Evolutionary conservation across 2,329 filamentous ascomycete species (phyloP), one percentile per base, ranked within the genome.

Genomic region (Amauroascus niger): DNA sequence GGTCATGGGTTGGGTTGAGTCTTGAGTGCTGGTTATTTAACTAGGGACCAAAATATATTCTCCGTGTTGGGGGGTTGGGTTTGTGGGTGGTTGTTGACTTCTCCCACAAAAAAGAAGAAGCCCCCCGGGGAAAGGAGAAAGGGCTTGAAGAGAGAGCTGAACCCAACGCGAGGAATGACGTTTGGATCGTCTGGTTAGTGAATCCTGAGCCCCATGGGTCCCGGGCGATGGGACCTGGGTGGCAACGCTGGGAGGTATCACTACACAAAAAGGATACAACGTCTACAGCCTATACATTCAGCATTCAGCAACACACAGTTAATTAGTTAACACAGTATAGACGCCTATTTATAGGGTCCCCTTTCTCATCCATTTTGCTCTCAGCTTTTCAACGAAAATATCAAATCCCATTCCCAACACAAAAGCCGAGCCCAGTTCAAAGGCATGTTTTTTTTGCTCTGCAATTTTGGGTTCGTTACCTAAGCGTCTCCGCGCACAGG

Each of bases 401-500:
- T n/a, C n/a, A n/a, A n/a, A n/a, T n/a, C n/a, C n/a, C n/a, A n/a
- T n/a, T n/a, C n/a, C 30, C 22, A 53, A 30, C 41, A 49, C 43
- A 40, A 39, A n/a, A 51, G 53, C 46, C 46, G 35, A 50, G 52
- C 52, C 46, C 37, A 28, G 45, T 54, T 35, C 46, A 32, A 49
- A 37, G 52, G 37, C 22, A 50, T 33, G n/a, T n/a, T n/a, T n/a
- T n/a, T 54, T 44, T 40, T 5, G 9, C 28, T 41, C 39, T n/a
- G 26, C 8, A 26, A 16, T 24, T 40, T 48, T 40, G 43, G 50
- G 50, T 45, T 46, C 24, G 28, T 53, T 53, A 49, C 20, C 44
- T 53, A 41, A 53, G 44, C 43, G 30, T 22, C 11, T 35, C 50
- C 50, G 37, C 20, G 20, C 16, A 22, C 47, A 8, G 16, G n/a